A percentile compares a stretch with the other conserved stretches of the same genome.
phyloP scores from a whole-genome alignment of 129 eudicot species.

The Chrysanthemum lavandulifolium region DNA sequence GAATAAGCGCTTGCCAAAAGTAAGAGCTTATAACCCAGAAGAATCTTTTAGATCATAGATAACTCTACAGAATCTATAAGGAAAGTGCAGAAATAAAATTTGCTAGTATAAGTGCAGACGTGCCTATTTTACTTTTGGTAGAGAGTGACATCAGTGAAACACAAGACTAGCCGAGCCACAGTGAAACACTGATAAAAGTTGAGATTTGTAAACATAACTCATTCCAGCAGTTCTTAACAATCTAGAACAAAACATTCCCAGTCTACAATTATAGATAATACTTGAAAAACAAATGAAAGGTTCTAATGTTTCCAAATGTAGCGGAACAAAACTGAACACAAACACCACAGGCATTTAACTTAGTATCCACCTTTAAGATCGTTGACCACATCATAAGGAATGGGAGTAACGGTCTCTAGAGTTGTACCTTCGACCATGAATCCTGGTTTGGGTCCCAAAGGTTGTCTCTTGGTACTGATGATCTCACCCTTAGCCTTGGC shows the following conservation, averaged over 20 bases:
- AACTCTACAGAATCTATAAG: too few species aligned
- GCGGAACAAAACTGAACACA: constrained; percentile 29
- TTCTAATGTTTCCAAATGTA: constrained; percentile 27
- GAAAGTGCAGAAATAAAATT: too few species aligned
- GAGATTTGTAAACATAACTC: background rate
- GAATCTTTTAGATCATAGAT: too few species aligned
- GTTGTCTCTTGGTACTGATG: constrained; percentile 86
- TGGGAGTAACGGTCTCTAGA: constrained; percentile 86
- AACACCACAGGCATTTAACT: background rate
- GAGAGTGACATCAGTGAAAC: too few species aligned
- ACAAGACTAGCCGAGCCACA: too few species aligned
- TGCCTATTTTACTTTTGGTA: too few species aligned
- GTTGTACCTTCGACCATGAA: constrained; percentile 88
- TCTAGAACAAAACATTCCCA: constrained; percentile 18
- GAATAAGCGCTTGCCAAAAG: too few species aligned
- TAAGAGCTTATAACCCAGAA: too few species aligned
- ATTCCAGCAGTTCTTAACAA: background rate
- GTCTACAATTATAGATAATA: constrained; percentile 16
- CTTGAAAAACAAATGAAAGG: background rate
- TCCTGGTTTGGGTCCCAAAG: constrained; percentile 86
- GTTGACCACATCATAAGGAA: constrained; percentile 90
- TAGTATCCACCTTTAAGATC: constrained; percentile 96
- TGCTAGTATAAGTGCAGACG: too few species aligned
- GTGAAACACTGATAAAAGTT: background rate
- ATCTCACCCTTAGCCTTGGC: constrained; percentile 78